Evolutionary conservation across 2,329 filamentous ascomycete species (phyloP).

Genomic region (Penicillium expansum): DNA sequence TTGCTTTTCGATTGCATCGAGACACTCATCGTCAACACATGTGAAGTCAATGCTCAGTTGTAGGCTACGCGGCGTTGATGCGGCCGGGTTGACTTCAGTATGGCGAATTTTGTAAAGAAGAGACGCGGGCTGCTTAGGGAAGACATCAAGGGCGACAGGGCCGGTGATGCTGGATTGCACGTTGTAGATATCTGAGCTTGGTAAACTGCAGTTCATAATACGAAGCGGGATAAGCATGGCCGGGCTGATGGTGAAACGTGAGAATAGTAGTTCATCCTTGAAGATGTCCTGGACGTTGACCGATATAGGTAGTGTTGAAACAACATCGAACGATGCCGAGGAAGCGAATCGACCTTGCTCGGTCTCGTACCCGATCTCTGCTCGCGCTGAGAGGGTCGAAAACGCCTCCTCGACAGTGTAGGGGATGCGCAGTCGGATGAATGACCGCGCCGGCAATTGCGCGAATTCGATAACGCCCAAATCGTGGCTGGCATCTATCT

Average conservation of each 20-base stretch:
- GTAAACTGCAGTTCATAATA: slow-evolving; percentile 67
- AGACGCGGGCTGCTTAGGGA: slow-evolving; percentile 76
- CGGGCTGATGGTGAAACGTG: slow-evolving; percentile 85
- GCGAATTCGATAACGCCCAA: slow-evolving; percentile 49
- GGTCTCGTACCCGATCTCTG: slow-evolving; percentile 75
- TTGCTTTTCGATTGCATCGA: slow-evolving; percentile 45
- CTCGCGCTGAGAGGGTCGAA: slow-evolving; percentile 65
- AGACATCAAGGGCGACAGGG: slow-evolving; percentile 59
- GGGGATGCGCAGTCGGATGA: slow-evolving; percentile 59
- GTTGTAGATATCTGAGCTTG: slow-evolving; percentile 65
- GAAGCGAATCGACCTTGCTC: slow-evolving; percentile 64
- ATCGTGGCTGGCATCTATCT: slow-evolving; percentile 43
- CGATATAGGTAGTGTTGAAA: slow-evolving; percentile 76
- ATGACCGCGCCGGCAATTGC: slow-evolving; percentile 30
- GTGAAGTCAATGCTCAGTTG: slow-evolving; percentile 72
- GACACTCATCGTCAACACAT: slow-evolving; percentile 71
- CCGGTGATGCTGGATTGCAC: slow-evolving; percentile 49
- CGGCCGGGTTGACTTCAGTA: slow-evolving; percentile 15
- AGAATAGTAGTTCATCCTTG: slow-evolving; percentile 77
- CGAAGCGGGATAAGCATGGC: slow-evolving; percentile 72
- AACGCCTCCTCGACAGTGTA: slow-evolving; percentile 81
- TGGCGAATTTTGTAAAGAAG: slow-evolving; percentile 72
- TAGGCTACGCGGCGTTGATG: slow-evolving; percentile 33
- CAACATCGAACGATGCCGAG: slow-evolving; percentile 60
- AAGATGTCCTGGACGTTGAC: slow-evolving; percentile 98